Evolutionary conservation across 805 yeast species (phyloP), one percentile per base, ranked within the genome.

Genomic region (Metschnikowia borealis): DNA sequence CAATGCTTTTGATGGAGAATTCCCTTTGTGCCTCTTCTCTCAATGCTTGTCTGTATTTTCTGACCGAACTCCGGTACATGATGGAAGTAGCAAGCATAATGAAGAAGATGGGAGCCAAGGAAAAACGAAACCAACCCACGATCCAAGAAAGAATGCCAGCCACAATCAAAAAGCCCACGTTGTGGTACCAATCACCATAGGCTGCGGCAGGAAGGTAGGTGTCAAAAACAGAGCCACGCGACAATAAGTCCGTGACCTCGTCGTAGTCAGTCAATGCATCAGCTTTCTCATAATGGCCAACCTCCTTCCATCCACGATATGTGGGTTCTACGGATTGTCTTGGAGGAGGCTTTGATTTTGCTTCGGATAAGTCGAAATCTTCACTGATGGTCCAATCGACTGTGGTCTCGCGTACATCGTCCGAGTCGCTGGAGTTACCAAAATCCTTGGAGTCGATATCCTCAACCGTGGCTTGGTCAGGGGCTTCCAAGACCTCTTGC

Each of bases 121-220:
- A 82, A 59, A 91, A 84, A 43, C 82, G 76, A 55, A 87, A 79
- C 69, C 84, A 80, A 8, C 98, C 99, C 38, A 88, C 60, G 2
- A 84, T 57, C 84, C 92, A 91, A 3, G 96, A 87, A 14, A 86
- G 64, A 13, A 87, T 64, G 0, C 87, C 90, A 6, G 86, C 89
- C 20, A 78, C 65, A 31, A 86, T 73, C 51, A 89, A 71, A 35
- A 84, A 76, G 0, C 81, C 96, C n/a, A 85, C 84, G 47, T 85
- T 84, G 66, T 94, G 98, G 64, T 85, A 94, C 99, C 99, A 94
- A 64, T 94, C 98, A 47, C 99, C 99, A 60, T 87, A 88, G 14
- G 82, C 79, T 35, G 70, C 74, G 29, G 88, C 85, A 6, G 95
- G 95, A 48, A 94, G 70, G 60, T 84, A 80, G 51, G 80, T 77